A percentile compares a stretch with the other conserved stretches of the same genome.
Conservation (phyloP, 768 basidiomycete genomes). For the Ramaria sp. region DNA sequence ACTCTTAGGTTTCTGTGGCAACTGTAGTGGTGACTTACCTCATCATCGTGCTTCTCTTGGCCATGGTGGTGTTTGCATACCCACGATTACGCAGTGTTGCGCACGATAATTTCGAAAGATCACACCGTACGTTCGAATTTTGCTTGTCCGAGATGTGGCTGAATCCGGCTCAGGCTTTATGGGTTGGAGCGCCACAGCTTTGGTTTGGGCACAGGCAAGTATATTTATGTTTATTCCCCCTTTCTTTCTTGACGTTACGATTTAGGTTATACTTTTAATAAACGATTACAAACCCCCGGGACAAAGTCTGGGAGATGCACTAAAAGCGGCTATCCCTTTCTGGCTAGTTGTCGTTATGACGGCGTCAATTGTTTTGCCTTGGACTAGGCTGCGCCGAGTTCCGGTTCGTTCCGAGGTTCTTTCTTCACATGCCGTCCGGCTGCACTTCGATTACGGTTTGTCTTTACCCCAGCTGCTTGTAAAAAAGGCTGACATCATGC, state of each 20-base stretch:
- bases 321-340: constrained; percentile 36
- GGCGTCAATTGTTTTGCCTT: constrained; percentile 46
- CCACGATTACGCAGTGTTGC: constrained; percentile 34
- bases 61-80: constrained; percentile 41
- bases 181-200: constrained; percentile 41
- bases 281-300: constrained; percentile 36
- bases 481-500: background rate
- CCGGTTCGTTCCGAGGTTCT: constrained; percentile 5
- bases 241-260: background rate
- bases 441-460: constrained; percentile 3
- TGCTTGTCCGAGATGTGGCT: background rate
- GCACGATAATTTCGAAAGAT: constrained; percentile 44
- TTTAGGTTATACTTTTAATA: constrained; percentile 37
- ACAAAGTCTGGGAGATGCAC: constrained; percentile 30
- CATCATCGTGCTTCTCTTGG: constrained; percentile 35
- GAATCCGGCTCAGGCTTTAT: constrained; percentile 21
- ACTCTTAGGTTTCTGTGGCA: background rate
- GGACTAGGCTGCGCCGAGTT: constrained; percentile 44
- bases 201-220: constrained; percentile 39
- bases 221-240: background rate
- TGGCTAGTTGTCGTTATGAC: constrained; percentile 48
- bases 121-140: constrained; percentile 27
- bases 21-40: constrained; percentile 35
- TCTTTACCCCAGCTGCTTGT: background rate
- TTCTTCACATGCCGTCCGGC: constrained; percentile 6